Evolutionary conservation across 805 yeast species (phyloP).

Genomic region (Wickerhamomyces hampshirensis): DNA sequence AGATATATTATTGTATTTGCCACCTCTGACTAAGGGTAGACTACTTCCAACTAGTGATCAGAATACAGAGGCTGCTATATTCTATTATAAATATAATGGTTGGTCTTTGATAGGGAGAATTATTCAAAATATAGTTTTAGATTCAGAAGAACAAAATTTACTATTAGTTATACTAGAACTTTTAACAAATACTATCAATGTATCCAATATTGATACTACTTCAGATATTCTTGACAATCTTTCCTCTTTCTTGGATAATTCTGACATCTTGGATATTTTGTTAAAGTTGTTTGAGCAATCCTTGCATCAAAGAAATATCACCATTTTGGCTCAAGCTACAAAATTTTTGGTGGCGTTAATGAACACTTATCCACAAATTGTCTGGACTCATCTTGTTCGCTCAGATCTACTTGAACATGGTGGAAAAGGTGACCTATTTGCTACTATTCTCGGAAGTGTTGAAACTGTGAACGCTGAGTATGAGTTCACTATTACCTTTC

Average conservation of each 20-base stretch:
- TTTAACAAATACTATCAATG: constrained; percentile 41
- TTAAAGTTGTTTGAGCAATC: constrained; percentile 66
- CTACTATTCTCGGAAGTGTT: constrained; percentile 59
- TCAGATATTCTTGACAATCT: constrained; percentile 30
- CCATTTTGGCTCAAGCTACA: constrained; percentile 40
- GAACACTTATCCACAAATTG: constrained; percentile 52
- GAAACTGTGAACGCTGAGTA: constrained; percentile 70
- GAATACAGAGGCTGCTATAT: constrained; percentile 46
- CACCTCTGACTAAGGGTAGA: constrained; percentile 65
- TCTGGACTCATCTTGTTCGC: constrained; percentile 74
- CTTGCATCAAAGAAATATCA: constrained; percentile 48
- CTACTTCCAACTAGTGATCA: constrained; percentile 48
- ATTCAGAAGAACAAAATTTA: constrained; percentile 34
- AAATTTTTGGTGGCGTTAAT: constrained; percentile 45
- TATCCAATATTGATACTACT: constrained; percentile 36
- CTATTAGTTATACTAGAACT: constrained; percentile 47
- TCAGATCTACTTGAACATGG: constrained; percentile 60
- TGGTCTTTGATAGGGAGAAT: constrained; percentile 84
- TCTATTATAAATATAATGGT: constrained; percentile 73
- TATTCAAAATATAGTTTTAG: constrained; percentile 49
- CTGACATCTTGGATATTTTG: constrained; percentile 58
- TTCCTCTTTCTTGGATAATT: constrained; percentile 44
- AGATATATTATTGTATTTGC: constrained; percentile 39
- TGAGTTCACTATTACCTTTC: constrained; percentile 54
- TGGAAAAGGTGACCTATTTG: constrained; percentile 60